phyloP scores from a whole-genome alignment of 202 grass and related monocot genomes.

The Panicum hallii region DNA sequence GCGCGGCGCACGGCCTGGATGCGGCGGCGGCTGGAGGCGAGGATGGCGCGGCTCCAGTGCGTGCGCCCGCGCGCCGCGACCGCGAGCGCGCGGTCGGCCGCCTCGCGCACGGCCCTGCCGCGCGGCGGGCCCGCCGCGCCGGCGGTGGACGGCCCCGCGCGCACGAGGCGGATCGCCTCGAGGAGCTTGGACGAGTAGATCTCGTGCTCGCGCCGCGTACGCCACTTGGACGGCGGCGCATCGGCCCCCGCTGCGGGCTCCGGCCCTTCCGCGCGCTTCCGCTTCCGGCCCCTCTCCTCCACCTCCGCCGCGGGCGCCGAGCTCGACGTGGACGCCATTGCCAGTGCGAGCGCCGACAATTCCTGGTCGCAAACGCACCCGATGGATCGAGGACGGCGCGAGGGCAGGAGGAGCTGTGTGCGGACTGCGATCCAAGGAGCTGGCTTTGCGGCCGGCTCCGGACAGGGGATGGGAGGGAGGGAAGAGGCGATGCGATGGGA shows the following conservation, averaged over 20 bases:
- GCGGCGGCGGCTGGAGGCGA: slow-evolving; percentile 50
- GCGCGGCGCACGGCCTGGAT: slow-evolving; percentile 48
- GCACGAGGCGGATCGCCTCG: slow-evolving; percentile 75
- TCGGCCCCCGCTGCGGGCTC: background rate
- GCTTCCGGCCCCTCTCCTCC: slow-evolving; percentile 58
- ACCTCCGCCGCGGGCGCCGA: slow-evolving; percentile 35
- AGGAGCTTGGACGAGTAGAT: slow-evolving; percentile 91
- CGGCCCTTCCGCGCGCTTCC: slow-evolving; percentile 39
- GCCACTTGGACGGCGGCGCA: slow-evolving; percentile 64
- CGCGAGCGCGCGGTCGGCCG: slow-evolving; percentile 81
- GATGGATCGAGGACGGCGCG: background rate
- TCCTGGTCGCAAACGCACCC: background rate
- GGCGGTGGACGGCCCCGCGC: slow-evolving; percentile 19
- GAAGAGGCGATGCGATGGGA: slow-evolving; percentile 1
- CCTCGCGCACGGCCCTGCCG: slow-evolving; percentile 74
- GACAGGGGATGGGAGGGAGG: background rate
- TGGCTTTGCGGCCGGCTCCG: background rate
- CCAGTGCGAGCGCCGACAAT: slow-evolving; percentile 22
- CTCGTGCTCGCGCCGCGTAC: slow-evolving; percentile 76
- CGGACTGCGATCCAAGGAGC: background rate
- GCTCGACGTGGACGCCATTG: slow-evolving; percentile 61
- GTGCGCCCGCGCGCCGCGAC: slow-evolving; percentile 69
- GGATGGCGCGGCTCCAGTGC: slow-evolving; percentile 94
- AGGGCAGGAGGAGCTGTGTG: background rate
- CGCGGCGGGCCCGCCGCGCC: slow-evolving; percentile 11